Evolutionary conservation across 495 filamentous ascomycete genomes (phyloP), one percentile per base, ranked within the genome.

Genomic region (Alectoria sarmentosa): DNA sequence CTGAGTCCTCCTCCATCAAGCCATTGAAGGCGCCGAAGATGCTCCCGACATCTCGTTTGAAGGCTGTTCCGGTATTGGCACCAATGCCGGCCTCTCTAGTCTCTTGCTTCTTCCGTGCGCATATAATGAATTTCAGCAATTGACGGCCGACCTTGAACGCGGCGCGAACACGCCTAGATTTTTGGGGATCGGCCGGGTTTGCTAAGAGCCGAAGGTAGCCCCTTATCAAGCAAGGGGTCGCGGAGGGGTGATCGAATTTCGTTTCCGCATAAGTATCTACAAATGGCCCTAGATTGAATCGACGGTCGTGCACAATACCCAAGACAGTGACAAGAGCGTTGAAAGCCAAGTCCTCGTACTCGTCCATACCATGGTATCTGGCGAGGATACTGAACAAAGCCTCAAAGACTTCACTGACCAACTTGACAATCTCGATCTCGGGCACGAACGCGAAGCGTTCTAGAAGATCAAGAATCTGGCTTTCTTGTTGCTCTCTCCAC

Each of bases 401-500:
- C 72, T 96, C 91, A 69, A 99, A 88, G 19, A 99, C 92, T 70
- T 96, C 88, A 65, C 83, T 85, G 13, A 97, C 77, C 59, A 96
- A 82, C 75, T 97, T 99, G 64, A 98, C 94, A 34, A 98, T 90
- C 76, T 99, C 94, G 59, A 97, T 96, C 73, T 99, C 94, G 0
- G 94, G 88, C 14, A 99, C 94, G 70, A 98, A 99, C 13, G 89
- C 85, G 44, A 98, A 81, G 65, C 90, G 84, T 73, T 90, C 88
- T 39, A 99, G 75, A 9, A 96, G 80, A 26, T 84, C 80, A 2
- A 89, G 76, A 1, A 94, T 79, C 30, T 93, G 85, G 46, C 83
- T 83, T 46, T 84, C 79, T 3, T 86, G 78, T 38, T 88, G 83
- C 23, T 92, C 86, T 67, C 85, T 90, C 93, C 95, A 98, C 64